These are phyloP conservation scores for Persicaria tinctoria DNA, from an alignment of 148 eudicot species.

Conservation along the genomic window DNA sequence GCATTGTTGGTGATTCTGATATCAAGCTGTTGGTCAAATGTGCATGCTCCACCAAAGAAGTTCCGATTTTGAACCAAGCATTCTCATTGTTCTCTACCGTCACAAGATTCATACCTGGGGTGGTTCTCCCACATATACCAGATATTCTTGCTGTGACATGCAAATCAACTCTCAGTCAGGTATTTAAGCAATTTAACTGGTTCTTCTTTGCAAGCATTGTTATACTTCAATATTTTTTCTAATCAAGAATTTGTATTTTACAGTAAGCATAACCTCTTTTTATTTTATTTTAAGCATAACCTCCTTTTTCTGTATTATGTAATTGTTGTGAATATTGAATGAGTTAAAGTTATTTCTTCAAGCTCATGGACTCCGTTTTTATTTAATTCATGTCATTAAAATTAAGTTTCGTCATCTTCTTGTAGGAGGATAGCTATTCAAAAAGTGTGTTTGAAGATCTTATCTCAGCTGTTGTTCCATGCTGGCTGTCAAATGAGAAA, in stretches of 20 bases:
- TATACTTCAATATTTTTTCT: background rate
- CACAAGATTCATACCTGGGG: conserved; percentile 52
- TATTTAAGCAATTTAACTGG: conserved; percentile 15
- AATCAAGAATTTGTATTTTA: background rate
- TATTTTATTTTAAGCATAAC: background rate
- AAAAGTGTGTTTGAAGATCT: conserved; percentile 72
- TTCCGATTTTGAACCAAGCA: conserved; percentile 61
- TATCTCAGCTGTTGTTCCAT: conserved; percentile 70
- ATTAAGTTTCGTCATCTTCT: background rate
- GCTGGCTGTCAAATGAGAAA: conserved; percentile 57
- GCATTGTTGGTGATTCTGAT: conserved; percentile 31
- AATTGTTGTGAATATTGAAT: background rate
- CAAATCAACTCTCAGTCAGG: conserved; percentile 68
- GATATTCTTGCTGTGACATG: conserved; percentile 56
- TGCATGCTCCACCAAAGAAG: conserved; percentile 63
- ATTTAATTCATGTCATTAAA: background rate
- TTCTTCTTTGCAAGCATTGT: background rate
- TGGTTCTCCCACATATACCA: conserved; percentile 49
- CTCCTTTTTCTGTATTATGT: background rate
- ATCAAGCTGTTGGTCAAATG: conserved; percentile 57
- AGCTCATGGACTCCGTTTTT: background rate
- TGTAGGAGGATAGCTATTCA: conserved; percentile 67
- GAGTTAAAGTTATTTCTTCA: background rate
- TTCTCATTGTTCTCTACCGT: conserved; percentile 66
- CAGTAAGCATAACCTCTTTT: background rate